Evolutionary conservation across 2,329 filamentous ascomycete species (phyloP), one percentile per base, ranked within the genome.

Genomic region (Paecilomyces niveus): DNA sequence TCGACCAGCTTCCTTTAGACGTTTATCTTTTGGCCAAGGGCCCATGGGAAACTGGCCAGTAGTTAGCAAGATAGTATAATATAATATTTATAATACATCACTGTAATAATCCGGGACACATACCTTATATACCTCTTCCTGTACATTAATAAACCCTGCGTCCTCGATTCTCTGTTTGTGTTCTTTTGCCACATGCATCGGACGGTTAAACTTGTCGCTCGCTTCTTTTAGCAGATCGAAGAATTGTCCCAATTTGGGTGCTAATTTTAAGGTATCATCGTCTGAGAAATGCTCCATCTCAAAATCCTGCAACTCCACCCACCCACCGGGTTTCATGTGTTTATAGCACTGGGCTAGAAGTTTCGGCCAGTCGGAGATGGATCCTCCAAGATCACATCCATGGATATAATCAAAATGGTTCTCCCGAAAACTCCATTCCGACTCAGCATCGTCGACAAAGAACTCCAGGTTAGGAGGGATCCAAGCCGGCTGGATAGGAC

Each of bases 91-190:
- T 53, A 10, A 21, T 49, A 21, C 5, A 35, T 52, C 15, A 18
- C 10, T 51, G 21, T 24, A n/a, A 21, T 35, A 62, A 57, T n/a
- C n/a, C n/a, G n/a, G n/a, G 53, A 56, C 54, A 39, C 32, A 15
- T 53, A 67, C 64, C 59, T 75, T 78, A 61, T 72, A 80, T 2
- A 76, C 60, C 2, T 72, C 67, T 60, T 82, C 76, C 0, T 70
- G 69, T 0, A 84, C 75, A 55, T 82, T 76, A 15, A 74, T 68
- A 58, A 84, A 84, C 0, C 82, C 82, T 0, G 76, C 80, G 3
- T 78, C 77, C 3, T 70, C 68, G 60, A 83, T 73, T 54, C 75
- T 74, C 35, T 69, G 65, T 60, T 72, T 71, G 21, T 73, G 67
- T 18, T 69, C 59, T 24, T 67, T 58, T 50, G 65, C 69, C n/a